These are phyloP conservation scores for Botryobasidium botryosum DNA, from an alignment of 768 basidiomycete genomes.

Conservation along the genomic window DNA sequence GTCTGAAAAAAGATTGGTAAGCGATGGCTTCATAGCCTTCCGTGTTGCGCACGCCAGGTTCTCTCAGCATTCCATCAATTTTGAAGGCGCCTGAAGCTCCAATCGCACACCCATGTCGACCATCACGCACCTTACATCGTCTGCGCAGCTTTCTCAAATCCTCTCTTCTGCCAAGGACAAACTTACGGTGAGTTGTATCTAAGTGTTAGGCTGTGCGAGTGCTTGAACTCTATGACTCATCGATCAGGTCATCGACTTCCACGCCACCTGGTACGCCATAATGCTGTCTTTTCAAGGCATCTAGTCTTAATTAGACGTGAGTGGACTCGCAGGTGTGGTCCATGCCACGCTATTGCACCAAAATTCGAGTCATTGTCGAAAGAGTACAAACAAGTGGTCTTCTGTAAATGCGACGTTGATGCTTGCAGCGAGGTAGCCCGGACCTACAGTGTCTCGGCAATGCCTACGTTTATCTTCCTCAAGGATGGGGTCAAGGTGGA, in stretches of 20 bases:
- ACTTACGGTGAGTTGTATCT: slow-evolving; percentile 32
- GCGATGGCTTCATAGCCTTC: no score
- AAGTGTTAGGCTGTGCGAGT: neutral
- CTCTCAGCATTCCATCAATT: no score
- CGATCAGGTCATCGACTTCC: slow-evolving; percentile 66
- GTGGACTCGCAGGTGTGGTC: slow-evolving; percentile 49
- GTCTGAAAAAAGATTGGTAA: no score
- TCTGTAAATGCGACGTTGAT: slow-evolving; percentile 45
- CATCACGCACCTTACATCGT: slow-evolving; percentile 43
- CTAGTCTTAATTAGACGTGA: slow-evolving; percentile 2
- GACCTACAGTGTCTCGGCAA: slow-evolving; percentile 47
- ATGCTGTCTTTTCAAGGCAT: neutral
- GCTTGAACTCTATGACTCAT: slow-evolving; percentile 1
- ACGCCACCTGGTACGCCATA: slow-evolving; percentile 54
- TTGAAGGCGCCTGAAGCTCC: neutral
- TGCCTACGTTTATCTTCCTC: slow-evolving; percentile 77
- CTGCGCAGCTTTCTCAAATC: slow-evolving; percentile 43
- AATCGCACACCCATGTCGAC: slow-evolving; percentile 25
- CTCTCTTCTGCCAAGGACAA: slow-evolving; percentile 44
- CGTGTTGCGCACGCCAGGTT: no score
- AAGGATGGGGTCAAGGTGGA: slow-evolving; percentile 51
- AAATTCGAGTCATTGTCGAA: slow-evolving; percentile 51
- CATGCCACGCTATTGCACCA: slow-evolving; percentile 72
- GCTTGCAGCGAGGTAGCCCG: slow-evolving; percentile 48
- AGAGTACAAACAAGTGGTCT: slow-evolving; percentile 53